These are phyloP conservation scores for Saturnispora serradocipensis DNA, from an alignment of 805 yeast genomes.

Conservation along the genomic window DNA sequence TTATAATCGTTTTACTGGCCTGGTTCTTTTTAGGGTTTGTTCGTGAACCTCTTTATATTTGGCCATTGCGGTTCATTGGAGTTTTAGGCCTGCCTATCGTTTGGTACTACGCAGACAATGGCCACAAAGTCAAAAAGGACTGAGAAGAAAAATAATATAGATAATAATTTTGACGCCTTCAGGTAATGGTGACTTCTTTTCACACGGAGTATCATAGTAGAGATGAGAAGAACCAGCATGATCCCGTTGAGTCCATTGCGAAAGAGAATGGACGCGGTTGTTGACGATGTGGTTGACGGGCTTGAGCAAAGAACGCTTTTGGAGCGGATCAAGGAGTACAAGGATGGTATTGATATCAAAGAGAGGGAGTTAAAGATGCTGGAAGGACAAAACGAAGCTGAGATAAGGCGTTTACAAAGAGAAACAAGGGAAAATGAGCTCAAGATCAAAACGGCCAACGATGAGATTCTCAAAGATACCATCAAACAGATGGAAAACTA, in stretches of 20 bases:
- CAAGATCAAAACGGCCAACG: neutral
- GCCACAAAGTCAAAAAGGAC: slow-evolving; percentile 1
- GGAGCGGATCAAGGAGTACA: neutral
- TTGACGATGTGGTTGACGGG: slow-evolving; percentile 4
- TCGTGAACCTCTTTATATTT: neutral
- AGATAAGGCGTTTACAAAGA: neutral
- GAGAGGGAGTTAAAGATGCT: neutral
- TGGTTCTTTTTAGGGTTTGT: slow-evolving; percentile 4
- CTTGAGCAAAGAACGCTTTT: neutral
- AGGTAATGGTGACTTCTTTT: neutral
- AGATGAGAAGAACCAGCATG: slow-evolving; percentile 2
- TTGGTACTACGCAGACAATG: neutral
- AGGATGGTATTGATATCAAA: slow-evolving; percentile 4
- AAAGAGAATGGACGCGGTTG: slow-evolving; percentile 1
- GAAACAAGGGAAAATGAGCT: neutral
- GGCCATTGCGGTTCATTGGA: neutral
- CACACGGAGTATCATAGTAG: neutral
- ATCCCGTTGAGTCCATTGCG: slow-evolving; percentile 3
- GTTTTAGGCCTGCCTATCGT: slow-evolving; percentile 2
- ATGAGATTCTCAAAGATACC: neutral
- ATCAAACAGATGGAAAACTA: neutral
- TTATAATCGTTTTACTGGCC: slow-evolving; percentile 1
- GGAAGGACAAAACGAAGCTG: too few species aligned
- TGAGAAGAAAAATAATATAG: neutral
- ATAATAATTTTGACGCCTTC: neutral